Conservation (phyloP, 139 green algal genomes). For the Chlorella sp. region DNA sequence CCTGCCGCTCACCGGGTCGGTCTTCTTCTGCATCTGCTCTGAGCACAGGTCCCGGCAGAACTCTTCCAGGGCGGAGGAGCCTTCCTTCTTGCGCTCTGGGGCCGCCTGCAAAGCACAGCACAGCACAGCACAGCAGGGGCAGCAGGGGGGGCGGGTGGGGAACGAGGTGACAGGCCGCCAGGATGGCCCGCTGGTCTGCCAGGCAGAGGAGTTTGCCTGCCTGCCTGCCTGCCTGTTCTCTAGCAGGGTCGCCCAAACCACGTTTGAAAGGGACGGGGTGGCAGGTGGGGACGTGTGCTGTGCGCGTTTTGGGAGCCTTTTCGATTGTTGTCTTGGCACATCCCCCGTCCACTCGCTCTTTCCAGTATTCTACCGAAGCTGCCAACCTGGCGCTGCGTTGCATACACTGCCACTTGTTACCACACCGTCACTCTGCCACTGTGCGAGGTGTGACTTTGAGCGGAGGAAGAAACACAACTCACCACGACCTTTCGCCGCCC, state of each 20-base stretch:
- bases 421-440: too few species aligned
- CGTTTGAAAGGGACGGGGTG: too few species aligned
- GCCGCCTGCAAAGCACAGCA: not conserved
- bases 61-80: conserved; percentile 76
- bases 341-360: too few species aligned
- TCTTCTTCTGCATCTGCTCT: conserved; percentile 70
- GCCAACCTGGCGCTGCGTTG: too few species aligned
- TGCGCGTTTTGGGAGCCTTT: too few species aligned
- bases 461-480: not conserved
- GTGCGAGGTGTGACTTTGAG: too few species aligned
- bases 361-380: too few species aligned
- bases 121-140: not conserved
- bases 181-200: too few species aligned
- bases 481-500: conserved; percentile 52
- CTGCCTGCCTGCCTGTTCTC: not conserved
- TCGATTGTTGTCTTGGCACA: too few species aligned
- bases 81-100: conserved; percentile 45
- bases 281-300: not conserved
- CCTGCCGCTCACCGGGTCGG: conserved; percentile 80
- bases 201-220: not conserved
- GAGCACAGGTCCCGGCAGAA: conserved; percentile 92
- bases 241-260: not conserved
- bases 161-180: too few species aligned
- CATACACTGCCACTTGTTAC: too few species aligned
- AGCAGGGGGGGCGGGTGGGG: not conserved